Base-by-base conservation (phyloP, 2,329 filamentous ascomycete genomes). In the Epichloe uncinata region DNA sequence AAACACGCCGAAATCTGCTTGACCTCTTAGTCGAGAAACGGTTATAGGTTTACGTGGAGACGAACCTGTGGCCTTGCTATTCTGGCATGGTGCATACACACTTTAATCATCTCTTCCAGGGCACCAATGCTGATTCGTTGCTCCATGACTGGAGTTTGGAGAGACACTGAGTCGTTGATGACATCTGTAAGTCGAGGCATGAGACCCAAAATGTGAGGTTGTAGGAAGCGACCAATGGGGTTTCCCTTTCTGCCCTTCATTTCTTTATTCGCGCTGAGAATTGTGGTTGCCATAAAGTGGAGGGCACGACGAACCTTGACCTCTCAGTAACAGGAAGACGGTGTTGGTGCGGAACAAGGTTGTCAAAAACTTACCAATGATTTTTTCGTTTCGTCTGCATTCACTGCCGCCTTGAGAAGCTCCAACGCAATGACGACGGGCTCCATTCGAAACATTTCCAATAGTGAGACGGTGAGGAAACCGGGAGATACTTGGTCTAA, bases 1-100 rank as follows among this genome's bases (percentile, higher is more conserved):
- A 98, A 72, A 61, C 87, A 96, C n/a, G 91, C 89, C 56, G 88
- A 88, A 50, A 97, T 91, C 82, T 91, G 59, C 50, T 37, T 26
- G 11, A 13, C 18, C 7, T 12, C 11, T 45, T 16, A 54, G 45
- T 53, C n/a, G 51, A 22, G 34, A 15, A 37, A 33, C 38, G 6
- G 45, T 9, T 1, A 12, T 9, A 37, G 5, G n/a, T 22, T 35
- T 12, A 26, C 7, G n/a, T 22, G 9, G 26, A 18, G 30, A 66
- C 73, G 57, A 66, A 88, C 86, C 72, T 96, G 91, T 20, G 93
- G 91, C 40, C 95, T 73, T 46, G 87, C 93, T 57, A 84, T 81
- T 53, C 81, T 83, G 34, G 90, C 80, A 60, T 86, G 82, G 2
- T 74, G 74, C 58, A 81, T 84, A 43, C 87, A 85, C 45, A 94